Evolutionary conservation across 306 rosid species (phyloP).

Genomic region (Pyrus pyrifolia): DNA sequence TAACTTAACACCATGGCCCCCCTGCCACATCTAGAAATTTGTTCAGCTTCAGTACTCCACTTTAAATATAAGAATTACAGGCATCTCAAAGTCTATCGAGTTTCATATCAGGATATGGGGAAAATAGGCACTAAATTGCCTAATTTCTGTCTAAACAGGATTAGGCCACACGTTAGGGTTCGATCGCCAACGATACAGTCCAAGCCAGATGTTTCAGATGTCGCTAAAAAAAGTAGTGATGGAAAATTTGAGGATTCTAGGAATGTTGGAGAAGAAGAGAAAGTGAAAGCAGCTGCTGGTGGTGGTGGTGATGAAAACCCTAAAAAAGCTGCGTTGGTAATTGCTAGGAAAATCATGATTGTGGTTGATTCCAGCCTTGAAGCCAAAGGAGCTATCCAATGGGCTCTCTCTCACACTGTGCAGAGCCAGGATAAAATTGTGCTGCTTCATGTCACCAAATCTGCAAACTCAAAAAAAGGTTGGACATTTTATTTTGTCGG

Average conservation of each 20-base stretch:
- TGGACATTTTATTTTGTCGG: background rate
- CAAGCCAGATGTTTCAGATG: constrained; percentile 22
- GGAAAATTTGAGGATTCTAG: constrained; percentile 13
- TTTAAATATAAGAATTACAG: constrained; percentile 29
- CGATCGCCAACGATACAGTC: constrained; percentile 62
- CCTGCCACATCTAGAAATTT: constrained; percentile 27
- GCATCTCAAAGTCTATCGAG: constrained; percentile 12
- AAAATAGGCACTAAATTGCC: constrained; percentile 69
- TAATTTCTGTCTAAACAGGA: constrained; percentile 75
- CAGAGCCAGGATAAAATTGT: constrained; percentile 65
- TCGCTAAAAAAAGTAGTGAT: constrained; percentile 20
- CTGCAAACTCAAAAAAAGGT: constrained; percentile 66
- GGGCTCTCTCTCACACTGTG: constrained; percentile 86
- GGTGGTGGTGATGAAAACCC: constrained; percentile 17
- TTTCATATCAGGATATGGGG: constrained; percentile 42
- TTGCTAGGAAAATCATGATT: constrained; percentile 73
- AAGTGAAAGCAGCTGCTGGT: background rate
- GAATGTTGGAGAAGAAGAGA: constrained; percentile 11
- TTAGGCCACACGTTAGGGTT: constrained; percentile 77
- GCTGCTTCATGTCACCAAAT: constrained; percentile 68
- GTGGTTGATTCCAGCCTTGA: constrained; percentile 88
- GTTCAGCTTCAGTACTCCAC: constrained; percentile 15
- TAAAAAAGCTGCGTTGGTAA: background rate
- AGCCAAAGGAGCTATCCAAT: constrained; percentile 79
- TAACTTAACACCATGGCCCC: constrained; percentile 26